Evolutionary conservation across 305 asterid species (phyloP).

Genomic region (Lippia alba): DNA sequence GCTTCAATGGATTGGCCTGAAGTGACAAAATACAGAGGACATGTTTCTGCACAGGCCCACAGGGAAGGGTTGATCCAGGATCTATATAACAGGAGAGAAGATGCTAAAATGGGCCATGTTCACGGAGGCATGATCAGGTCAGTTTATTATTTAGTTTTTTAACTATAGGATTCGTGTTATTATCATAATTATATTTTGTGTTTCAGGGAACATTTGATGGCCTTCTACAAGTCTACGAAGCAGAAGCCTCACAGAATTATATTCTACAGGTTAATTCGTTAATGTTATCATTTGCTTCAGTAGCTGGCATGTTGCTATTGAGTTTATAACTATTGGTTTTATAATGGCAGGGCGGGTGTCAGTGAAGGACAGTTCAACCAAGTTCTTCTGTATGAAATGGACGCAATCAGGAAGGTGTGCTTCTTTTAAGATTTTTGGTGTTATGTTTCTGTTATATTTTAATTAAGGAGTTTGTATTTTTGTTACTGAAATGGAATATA

Average conservation of each 20-base stretch:
- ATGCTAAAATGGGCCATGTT: slow-evolving; percentile 47
- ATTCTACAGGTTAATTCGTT: slow-evolving; percentile 65
- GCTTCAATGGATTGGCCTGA: slow-evolving; percentile 97
- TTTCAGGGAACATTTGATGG: slow-evolving; percentile 65
- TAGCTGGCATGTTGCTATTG: background rate
- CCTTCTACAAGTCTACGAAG: slow-evolving; percentile 47
- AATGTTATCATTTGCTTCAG: background rate
- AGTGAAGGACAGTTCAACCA: slow-evolving; percentile 88
- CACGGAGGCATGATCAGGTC: slow-evolving; percentile 85
- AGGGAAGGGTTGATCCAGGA: slow-evolving; percentile 75
- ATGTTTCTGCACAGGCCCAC: slow-evolving; percentile 81
- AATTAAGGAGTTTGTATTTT: background rate
- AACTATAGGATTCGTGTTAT: background rate
- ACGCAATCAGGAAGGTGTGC: slow-evolving; percentile 69
- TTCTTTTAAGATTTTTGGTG: background rate
- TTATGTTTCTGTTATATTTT: background rate
- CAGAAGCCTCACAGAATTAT: slow-evolving; percentile 68
- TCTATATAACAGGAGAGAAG: slow-evolving; percentile 43
- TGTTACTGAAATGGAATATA: background rate
- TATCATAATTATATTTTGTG: slow-evolving; percentile 7
- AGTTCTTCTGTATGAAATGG: slow-evolving; percentile 70
- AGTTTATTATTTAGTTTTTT: background rate
- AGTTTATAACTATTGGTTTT: slow-evolving; percentile 10
- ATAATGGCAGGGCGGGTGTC: slow-evolving; percentile 76
- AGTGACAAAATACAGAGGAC: slow-evolving; percentile 69